These are phyloP conservation scores for Moesziomyces antarcticus DNA, from an alignment of 1,284 basidiomycete species.

Conservation along the genomic window DNA sequence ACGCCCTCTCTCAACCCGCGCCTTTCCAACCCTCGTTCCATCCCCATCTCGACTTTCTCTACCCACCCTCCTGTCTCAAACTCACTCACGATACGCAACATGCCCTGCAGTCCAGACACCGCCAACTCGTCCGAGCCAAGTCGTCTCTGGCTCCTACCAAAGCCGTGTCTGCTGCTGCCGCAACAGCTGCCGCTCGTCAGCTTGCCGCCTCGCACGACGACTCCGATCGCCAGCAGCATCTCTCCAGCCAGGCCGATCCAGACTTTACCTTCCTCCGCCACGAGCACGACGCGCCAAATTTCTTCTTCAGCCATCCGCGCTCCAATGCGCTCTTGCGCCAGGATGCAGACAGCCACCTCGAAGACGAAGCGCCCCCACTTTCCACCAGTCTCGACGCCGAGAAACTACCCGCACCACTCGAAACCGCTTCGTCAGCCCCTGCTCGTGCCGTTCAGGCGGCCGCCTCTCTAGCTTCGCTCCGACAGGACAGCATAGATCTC, in stretches of 20 bases:
- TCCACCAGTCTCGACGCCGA: background rate
- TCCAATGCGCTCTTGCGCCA: slow-evolving; percentile 13
- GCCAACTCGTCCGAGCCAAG: slow-evolving; percentile 8
- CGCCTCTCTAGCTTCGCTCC: slow-evolving; percentile 7
- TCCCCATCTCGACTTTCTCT: slow-evolving; percentile 27
- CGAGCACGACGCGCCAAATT: slow-evolving; percentile 20
- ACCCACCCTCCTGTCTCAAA: slow-evolving; percentile 37
- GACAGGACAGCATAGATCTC: slow-evolving; percentile 5
- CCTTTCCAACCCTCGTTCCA: background rate
- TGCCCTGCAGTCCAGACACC: background rate
- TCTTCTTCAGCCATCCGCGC: slow-evolving; percentile 13
- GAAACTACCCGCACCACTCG: background rate
- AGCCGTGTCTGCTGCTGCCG: slow-evolving; percentile 17
- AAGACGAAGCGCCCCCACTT: slow-evolving; percentile 1
- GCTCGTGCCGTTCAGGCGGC: background rate
- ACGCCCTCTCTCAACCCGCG: background rate
- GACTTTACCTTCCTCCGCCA: slow-evolving; percentile 30
- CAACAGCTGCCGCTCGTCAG: slow-evolving; percentile 14
- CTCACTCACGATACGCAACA: background rate
- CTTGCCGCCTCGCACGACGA: slow-evolving; percentile 9
- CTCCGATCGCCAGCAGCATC: slow-evolving; percentile 9
- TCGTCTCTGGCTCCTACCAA: slow-evolving; percentile 32
- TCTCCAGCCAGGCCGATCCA: slow-evolving; percentile 4
- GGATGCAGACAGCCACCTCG: slow-evolving; percentile 22
- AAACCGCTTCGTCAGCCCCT: slow-evolving; percentile 1